Evolutionary conservation across 768 basidiomycete genomes (phyloP), one percentile per base, ranked within the genome.

Genomic region (Astraeus odoratus): DNA sequence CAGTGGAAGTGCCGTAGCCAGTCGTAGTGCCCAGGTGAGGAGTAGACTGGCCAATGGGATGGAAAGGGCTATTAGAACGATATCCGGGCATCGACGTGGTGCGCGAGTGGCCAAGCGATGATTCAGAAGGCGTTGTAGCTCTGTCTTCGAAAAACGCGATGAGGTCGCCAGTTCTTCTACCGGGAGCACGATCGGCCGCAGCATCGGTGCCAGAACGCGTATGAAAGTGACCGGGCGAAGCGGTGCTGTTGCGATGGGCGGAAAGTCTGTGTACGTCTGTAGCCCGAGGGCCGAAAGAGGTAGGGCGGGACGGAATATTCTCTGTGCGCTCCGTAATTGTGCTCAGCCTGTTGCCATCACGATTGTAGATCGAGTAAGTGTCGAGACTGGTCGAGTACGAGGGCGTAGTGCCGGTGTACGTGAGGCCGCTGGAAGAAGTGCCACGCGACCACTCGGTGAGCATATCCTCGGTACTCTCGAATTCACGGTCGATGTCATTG

Each of bases 281-380:
- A 8, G 58, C 70, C 44, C 59, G 59, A 25, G 49, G 47, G 34
- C 38, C 49, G 27, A 66, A 58, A 3, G 76, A 76, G 5, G 61
- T 55, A 0, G 85, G 85, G 23, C 85, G 78, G 1, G 83, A 75
- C 0, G 66, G 64, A 2, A 70, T 67, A 25, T 83, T 78, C 63
- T 91, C 88, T 1, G 84, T 87, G 37, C 73, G 75, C 59, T 91
- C 88, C 3, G 86, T 77, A 48, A 91, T 91, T 2, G 76, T 82
- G 57, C 87, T 90, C 16, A 90, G 70, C 26, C 71, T 59, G 20
- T 70, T 64, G 8, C 78, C 75, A 36, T 69, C 70, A 12, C 72
- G 66, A 37, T 69, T 65, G 19, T 64, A 51, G 37, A 67, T 55
- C 29, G 60, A 54, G 40, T 64, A 70, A 1, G 73, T 64, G 51